A percentile compares a stretch with the other conserved stretches of the same genome.
Evolutionary conservation across 1,139 yeast genomes (phyloP).

Genomic region (Candida albicans): DNA sequence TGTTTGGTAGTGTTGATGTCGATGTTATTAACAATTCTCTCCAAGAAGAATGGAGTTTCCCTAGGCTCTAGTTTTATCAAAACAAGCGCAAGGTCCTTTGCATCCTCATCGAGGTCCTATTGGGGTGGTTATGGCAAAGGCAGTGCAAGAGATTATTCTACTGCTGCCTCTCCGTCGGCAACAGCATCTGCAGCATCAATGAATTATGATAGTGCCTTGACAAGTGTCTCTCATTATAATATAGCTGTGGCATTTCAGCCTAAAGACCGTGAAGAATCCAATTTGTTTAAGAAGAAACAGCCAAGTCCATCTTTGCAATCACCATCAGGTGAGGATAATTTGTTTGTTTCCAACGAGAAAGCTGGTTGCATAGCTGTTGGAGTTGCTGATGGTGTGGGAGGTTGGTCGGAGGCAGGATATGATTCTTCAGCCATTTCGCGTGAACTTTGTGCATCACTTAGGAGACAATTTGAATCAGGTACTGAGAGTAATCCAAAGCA

Average conservation of each 20-base stretch:
- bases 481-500: conserved; percentile 38
- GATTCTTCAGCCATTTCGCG: conserved; percentile 83
- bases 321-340: conserved; percentile 88
- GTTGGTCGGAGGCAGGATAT: conserved; percentile 91
- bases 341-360: conserved; percentile 52
- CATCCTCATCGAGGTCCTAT: conserved; percentile 5
- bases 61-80: conserved; percentile 1
- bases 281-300: conserved; percentile 33
- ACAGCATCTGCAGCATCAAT: conserved; percentile 14
- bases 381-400: conserved; percentile 98
- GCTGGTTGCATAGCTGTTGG: conserved; percentile 66
- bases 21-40: conserved; percentile 28
- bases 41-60: conserved; percentile 22
- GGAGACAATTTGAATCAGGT: conserved; percentile 26
- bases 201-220: conserved; percentile 20
- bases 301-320: conserved; percentile 41
- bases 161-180: conserved; percentile 12
- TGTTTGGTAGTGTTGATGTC: conserved; percentile 21
- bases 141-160: neutral
- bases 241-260: conserved; percentile 74
- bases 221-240: conserved; percentile 41
- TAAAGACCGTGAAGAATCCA: conserved; percentile 57
- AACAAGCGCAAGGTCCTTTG: conserved; percentile 1
- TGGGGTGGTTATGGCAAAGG: conserved; percentile 1
- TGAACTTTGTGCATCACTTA: conserved; percentile 55